phyloP scores from a whole-genome alignment of 139 green algal genomes.

The Eudorina sp. region DNA sequence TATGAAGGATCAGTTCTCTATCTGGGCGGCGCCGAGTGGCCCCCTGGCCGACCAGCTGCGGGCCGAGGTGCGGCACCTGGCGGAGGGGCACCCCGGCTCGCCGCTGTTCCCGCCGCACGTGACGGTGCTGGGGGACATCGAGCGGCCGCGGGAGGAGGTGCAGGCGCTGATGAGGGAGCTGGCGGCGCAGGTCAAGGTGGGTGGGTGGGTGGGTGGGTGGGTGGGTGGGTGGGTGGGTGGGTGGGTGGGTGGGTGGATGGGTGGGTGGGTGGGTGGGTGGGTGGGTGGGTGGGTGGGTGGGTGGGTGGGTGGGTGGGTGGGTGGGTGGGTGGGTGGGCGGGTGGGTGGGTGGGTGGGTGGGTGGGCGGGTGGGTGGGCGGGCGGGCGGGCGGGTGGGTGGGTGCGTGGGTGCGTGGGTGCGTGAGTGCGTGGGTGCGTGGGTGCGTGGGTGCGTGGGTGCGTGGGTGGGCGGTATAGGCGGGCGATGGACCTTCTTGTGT shows the following conservation, averaged over 20 bases:
- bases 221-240: background rate
- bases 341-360: too few relatives aligned
- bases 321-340: background rate
- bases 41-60: constrained; percentile 20
- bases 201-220: background rate
- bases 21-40: constrained; percentile 7
- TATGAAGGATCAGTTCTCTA: background rate
- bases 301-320: background rate
- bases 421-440: too few relatives aligned
- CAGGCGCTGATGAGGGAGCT: constrained; percentile 20
- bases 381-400: too few relatives aligned
- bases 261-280: background rate
- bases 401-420: too few relatives aligned
- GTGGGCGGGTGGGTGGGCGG: too few relatives aligned
- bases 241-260: background rate
- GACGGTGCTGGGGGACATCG: constrained; percentile 65
- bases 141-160: constrained; percentile 39
- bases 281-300: background rate
- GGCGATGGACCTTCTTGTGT: too few relatives aligned
- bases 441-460: too few relatives aligned
- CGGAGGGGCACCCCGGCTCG: background rate
- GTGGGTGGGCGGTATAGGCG: too few relatives aligned
- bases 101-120: constrained; percentile 61
- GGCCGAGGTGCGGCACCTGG: constrained; percentile 42
- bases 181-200: constrained; percentile 53